Base-by-base conservation (phyloP, 805 yeast species). In the Clavispora santaluciae region DNA sequence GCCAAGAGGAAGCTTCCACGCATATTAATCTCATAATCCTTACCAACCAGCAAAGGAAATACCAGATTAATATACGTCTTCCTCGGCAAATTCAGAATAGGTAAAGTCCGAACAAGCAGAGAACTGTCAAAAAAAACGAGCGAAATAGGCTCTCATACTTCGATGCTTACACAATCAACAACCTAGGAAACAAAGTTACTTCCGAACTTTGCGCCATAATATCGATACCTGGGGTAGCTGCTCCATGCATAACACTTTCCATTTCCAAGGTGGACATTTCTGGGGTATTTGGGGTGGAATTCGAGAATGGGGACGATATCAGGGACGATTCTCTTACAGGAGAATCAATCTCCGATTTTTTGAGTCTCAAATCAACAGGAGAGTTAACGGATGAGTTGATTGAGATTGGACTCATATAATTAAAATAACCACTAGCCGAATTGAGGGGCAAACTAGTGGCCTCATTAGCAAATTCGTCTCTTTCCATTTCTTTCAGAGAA, bases 131-230 rank as follows among this genome's bases (percentile, higher is more conserved):
- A 26, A 13, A 39, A 21, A 17, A 20, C 33, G 29, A 6, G 25
- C 31, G 20, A n/a, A 8, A 15, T 16, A 6, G 15, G n/a, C n/a
- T 33, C n/a, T 20, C 18, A 33, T 22, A 15, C 36, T 11, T 2
- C 12, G 24, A 17, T 17, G 30, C 31, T 35, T 17, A 24, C 17
- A 24, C 30, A 13, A 24, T 35, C 29, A 35, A 23, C 9, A 35
- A 31, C 39, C 44, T 39, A 43, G 50, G 50, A 43, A 46, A 58
- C 69, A 64, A 64, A 68, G 67, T 66, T 61, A 55, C 72, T 68
- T 62, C 73, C 59, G 73, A 67, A 67, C 66, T 66, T 64, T 68
- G 72, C 72, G 60, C 72, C 68, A 66, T 53, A 42, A 46, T 53
- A 57, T 63, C 70, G 52, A 46, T 46, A 41, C 54, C 48, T 47